These are phyloP conservation scores for Euptelea pleiosperma DNA, from an alignment of 164 flowering plant species.

Conservation along the genomic window DNA sequence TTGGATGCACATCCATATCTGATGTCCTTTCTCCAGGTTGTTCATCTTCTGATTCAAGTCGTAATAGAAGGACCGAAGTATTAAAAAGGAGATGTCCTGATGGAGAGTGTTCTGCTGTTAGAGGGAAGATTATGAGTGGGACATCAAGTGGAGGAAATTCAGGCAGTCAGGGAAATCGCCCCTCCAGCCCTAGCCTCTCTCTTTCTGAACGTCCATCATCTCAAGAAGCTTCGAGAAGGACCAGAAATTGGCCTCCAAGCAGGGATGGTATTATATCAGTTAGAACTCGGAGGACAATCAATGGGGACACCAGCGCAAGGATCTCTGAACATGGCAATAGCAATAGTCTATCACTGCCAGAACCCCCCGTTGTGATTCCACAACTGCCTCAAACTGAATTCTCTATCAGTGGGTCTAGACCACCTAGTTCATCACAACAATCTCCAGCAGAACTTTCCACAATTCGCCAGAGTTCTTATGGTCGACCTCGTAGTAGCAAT, in stretches of 20 bases:
- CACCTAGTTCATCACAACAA: slow-evolving; percentile 26
- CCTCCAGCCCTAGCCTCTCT: slow-evolving; percentile 22
- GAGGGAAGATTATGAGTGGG: slow-evolving; percentile 45
- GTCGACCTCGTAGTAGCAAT: slow-evolving; percentile 33
- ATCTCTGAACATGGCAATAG: slow-evolving; percentile 33
- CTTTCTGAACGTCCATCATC: slow-evolving; percentile 30
- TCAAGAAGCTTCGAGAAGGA: slow-evolving; percentile 34
- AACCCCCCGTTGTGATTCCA: slow-evolving; percentile 21
- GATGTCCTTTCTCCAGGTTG: slow-evolving; percentile 47
- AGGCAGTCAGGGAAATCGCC: slow-evolving; percentile 8
- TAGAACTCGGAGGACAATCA: slow-evolving; percentile 44
- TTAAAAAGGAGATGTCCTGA: slow-evolving; percentile 41
- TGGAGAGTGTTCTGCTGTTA: slow-evolving; percentile 53
- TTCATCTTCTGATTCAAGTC: slow-evolving; percentile 44
- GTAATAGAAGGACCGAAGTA: slow-evolving; percentile 27
- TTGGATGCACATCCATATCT: slow-evolving; percentile 51
- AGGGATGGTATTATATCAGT: slow-evolving; percentile 40
- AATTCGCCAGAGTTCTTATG: slow-evolving; percentile 23
- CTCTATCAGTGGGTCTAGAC: slow-evolving; percentile 16
- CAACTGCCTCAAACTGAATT: slow-evolving; percentile 27
- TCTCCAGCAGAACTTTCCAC: slow-evolving; percentile 26
- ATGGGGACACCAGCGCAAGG: slow-evolving; percentile 32
- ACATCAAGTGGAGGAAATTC: slow-evolving; percentile 32
- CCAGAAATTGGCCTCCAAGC: slow-evolving; percentile 32
- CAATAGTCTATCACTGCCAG: slow-evolving; percentile 24